Conservation (phyloP, 441 rosid species). For the Hura crepitans region DNA sequence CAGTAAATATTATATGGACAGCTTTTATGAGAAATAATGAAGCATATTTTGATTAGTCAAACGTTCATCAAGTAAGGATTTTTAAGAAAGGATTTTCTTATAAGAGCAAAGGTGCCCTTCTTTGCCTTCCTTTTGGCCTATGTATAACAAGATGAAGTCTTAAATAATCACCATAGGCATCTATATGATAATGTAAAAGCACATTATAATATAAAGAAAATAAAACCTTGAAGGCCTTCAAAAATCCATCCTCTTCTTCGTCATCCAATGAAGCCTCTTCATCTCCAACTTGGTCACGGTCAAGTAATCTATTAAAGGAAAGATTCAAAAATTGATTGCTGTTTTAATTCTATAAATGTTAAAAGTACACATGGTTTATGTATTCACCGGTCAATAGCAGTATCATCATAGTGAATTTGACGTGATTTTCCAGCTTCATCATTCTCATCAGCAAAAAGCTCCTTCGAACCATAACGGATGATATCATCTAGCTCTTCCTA, state of each 20-base stretch:
- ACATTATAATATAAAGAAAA: neutral
- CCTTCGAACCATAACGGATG: constrained; percentile 96
- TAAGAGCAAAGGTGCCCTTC: neutral
- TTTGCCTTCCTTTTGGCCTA: neutral
- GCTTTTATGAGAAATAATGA: neutral
- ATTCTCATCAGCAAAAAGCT: constrained; percentile 91
- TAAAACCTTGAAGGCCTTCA: constrained; percentile 90
- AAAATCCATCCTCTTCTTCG: constrained; percentile 87
- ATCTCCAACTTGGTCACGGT: constrained; percentile 69
- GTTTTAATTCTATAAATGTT: neutral
- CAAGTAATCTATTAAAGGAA: constrained; percentile 57
- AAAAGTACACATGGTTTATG: constrained; percentile 14
- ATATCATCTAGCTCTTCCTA: constrained; percentile 99
- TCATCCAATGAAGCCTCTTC: constrained; percentile 83
- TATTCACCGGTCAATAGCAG: constrained; percentile 83
- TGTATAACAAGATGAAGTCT: constrained; percentile 4
- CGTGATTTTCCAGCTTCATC: constrained; percentile 95
- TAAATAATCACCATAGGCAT: constrained; percentile 10
- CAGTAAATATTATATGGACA: neutral
- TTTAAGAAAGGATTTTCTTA: neutral
- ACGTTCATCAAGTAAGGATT: neutral
- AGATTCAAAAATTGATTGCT: neutral
- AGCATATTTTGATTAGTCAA: neutral
- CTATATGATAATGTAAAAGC: constrained; percentile 3
- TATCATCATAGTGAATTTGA: constrained; percentile 94